Evolutionary conservation across 2,329 filamentous ascomycete genomes (phyloP), one percentile per base, ranked within the genome.

Genomic region (Fusarium pseudoanthophilum): DNA sequence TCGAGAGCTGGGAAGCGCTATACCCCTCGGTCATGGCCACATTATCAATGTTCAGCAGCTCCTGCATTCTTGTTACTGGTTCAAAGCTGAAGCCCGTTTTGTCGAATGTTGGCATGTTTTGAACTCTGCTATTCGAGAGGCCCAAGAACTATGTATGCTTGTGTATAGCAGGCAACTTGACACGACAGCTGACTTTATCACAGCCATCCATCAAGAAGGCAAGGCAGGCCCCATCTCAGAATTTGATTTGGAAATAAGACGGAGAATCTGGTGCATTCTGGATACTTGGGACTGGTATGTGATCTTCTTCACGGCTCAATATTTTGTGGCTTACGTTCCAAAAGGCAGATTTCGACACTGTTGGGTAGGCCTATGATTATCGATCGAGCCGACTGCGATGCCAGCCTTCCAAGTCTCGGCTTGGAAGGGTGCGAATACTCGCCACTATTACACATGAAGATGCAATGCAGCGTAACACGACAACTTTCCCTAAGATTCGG

Each of bases 271-370:
- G 82, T 83, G 80, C 55, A 72, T 83, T 20, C 46, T 84, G 32
- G 75, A 83, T 45, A 81, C 79, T 3, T 84, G 79, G 81, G 82
- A 84, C 62, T 84, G 82, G 82, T 83, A 70, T 72, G 71, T 63
- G 21, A 39, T 20, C 42, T 18, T 51, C 20, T 18, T 16, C 20
- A 18, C 45, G 11, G 32, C 18, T 11, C n/a, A 24, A 48, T 28
- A 16, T 14, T 20, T 16, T n/a, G 34, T 48, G 32, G 34, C 61
- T 70, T n/a, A 71, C 24, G 16, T 20, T 7, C 21, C 8, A 8
- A 11, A 53, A 83, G 82, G 82, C 81, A 83, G 73, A 78, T 83
- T 28, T 82, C 80, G 13, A 71, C 75, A 13, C 73, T 82, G 10
- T 64, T 83, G 39, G 79, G 79, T 1, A 75, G 81, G 21, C 81